These are phyloP conservation scores for Plantago major DNA, from an alignment of 257 asterid species.

Conservation along the genomic window DNA sequence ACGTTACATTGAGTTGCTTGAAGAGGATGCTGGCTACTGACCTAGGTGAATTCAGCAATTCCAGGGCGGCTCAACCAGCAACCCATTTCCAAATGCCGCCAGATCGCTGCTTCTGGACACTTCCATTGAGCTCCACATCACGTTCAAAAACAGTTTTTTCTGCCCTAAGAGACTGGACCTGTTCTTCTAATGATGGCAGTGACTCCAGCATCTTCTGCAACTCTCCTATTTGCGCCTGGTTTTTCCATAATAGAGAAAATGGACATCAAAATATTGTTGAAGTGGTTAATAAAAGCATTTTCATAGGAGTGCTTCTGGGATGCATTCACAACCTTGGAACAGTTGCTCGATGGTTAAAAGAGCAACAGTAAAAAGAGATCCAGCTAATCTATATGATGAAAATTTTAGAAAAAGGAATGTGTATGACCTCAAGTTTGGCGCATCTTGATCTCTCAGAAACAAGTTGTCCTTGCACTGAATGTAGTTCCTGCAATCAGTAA, in stretches of 20 bases:
- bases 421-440: constrained; percentile 78
- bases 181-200: constrained; percentile 69
- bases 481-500: constrained; percentile 65
- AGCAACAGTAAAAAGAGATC: background rate
- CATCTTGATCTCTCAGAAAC: constrained; percentile 89
- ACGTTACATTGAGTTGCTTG: constrained; percentile 9
- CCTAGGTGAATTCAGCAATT: constrained; percentile 19
- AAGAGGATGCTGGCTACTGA: constrained; percentile 20
- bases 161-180: constrained; percentile 61
- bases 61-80: constrained; percentile 37
- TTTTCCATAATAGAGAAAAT: constrained; percentile 15
- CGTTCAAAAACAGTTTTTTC: constrained; percentile 70
- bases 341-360: background rate
- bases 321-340: constrained; percentile 16
- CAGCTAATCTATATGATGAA: constrained; percentile 11
- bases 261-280: constrained; percentile 1
- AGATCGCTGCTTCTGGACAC: constrained; percentile 56
- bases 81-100: constrained; percentile 94
- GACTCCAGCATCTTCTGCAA: constrained; percentile 74
- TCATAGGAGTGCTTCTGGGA: constrained; percentile 2
- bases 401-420: constrained; percentile 6
- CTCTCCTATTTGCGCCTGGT: constrained; percentile 84
- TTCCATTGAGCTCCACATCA: constrained; percentile 58
- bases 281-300: constrained; percentile 7
- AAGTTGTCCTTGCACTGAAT: constrained; percentile 82